phyloP scores from a whole-genome alignment of 2,329 filamentous ascomycete genomes.

The Aquanectria penicillioides region DNA sequence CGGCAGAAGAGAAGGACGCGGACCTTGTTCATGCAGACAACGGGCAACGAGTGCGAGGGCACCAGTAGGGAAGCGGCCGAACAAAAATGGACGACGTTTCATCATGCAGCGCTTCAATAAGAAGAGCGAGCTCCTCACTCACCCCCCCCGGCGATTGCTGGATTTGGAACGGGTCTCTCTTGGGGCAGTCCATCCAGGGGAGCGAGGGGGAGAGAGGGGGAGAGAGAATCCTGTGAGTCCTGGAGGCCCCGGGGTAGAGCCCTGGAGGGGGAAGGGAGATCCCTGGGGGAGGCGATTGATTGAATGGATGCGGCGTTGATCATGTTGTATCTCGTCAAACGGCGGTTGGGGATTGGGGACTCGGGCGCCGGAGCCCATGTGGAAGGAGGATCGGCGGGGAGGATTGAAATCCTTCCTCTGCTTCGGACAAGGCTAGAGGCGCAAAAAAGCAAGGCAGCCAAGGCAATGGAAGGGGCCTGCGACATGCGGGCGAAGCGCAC shows the following conservation, averaged over 20 bases:
- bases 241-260: no score
- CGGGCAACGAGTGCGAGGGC: no score
- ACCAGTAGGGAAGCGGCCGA: no score
- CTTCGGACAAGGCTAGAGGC: no score
- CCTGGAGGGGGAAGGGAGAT: no score
- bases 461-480: no score
- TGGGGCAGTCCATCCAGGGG: neutral
- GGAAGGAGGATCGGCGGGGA: slow-evolving; percentile 14
- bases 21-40: no score
- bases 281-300: neutral
- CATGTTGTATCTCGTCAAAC: neutral
- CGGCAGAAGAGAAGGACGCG: no score
- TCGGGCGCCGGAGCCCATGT: neutral
- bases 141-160: slow-evolving; percentile 2
- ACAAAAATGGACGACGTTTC: no score
- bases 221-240: no score
- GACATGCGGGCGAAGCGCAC: no score
- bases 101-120: neutral
- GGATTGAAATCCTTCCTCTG: slow-evolving; percentile 13
- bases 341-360: neutral
- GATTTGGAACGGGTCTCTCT: neutral
- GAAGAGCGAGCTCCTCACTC: neutral
- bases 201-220: no score
- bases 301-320: neutral
- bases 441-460: neutral